Conservation (phyloP, 2,329 filamentous ascomycete species). For the Colletotrichum cordylinicola region DNA sequence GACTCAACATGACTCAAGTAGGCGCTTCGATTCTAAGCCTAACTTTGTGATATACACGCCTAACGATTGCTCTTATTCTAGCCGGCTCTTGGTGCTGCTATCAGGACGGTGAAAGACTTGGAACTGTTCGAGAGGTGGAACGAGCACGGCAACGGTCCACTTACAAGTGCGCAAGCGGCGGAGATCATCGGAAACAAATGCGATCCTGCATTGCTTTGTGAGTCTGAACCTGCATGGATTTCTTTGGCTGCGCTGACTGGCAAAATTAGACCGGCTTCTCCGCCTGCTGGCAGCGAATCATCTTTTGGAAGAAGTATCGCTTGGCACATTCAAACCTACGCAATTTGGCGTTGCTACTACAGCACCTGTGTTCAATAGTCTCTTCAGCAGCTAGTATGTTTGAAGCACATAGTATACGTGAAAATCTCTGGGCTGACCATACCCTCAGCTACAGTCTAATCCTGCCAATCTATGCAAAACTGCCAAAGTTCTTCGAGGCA, state of each 20-base stretch:
- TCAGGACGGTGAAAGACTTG: background rate
- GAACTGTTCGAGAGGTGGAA: background rate
- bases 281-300: background rate
- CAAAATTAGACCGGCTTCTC: background rate
- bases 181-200: background rate
- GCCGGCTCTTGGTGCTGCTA: background rate
- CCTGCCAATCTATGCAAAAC: background rate
- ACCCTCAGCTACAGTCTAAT: background rate
- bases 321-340: background rate
- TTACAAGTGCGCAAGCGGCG: background rate
- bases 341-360: background rate
- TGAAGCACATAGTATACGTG: fast-evolving
- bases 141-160: background rate
- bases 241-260: background rate
- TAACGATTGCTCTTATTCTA: background rate
- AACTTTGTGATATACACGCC: background rate
- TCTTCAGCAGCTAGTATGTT: background rate
- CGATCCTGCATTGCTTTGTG: background rate
- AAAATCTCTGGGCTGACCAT: fast-evolving
- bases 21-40: fast-evolving
- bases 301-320: background rate
- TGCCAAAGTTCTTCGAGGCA: background rate
- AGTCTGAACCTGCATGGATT: background rate
- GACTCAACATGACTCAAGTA: constrained; percentile 2
- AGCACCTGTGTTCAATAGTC: background rate